Base-by-base conservation (phyloP, 75 land plant genomes). In the Cupressus sempervirens region DNA sequence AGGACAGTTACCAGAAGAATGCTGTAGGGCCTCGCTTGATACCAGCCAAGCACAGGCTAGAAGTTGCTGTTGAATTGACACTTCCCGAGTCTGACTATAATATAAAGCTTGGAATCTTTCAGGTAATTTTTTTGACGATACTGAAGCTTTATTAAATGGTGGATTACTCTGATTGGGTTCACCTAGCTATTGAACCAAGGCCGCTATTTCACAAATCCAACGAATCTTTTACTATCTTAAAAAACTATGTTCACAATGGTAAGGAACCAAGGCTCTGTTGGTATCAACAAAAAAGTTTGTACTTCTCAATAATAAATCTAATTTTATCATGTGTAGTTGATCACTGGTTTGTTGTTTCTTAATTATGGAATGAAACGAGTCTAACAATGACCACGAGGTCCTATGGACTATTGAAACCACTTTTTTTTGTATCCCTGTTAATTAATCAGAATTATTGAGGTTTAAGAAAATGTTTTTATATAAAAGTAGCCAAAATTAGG, bases 81-180 rank as follows among this genome's bases (percentile, higher is more conserved):
- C 54, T 95, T 74, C 96, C 96, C 0, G 96, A 95, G 83, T 95
- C 96, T 0, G 95, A 95, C 14, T 93, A 93, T 68, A 95, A 95
- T 80, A 58, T 84, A 82, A 90, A 84, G 15, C 95, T 95, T 81
- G 96, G 96, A 34, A 76, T 93, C 1, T 95, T 95, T 72, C 96
- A 93, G 95, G 96, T 94, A 89, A 43, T 0, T 86, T 36, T n/a
- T 32, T 84, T 82, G 6, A 35, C 56, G 43, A 26, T 12, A 46
- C 46, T 76, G 7, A 62, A 62, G 7, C 7, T 62, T 62, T 23
- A 23, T 62, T 62, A 26, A 23, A 23, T 62, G 67, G 8, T 23
- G 67, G 67, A 7, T 62, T 23, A n/a, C 29, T 6, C 67, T 23
- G 67, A 62, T 7, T 62, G 26, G 67, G 67, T 62, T 62, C 26